These are phyloP conservation scores for Tubosaeta sp. DNA, from an alignment of 768 basidiomycete genomes.

Conservation along the genomic window DNA sequence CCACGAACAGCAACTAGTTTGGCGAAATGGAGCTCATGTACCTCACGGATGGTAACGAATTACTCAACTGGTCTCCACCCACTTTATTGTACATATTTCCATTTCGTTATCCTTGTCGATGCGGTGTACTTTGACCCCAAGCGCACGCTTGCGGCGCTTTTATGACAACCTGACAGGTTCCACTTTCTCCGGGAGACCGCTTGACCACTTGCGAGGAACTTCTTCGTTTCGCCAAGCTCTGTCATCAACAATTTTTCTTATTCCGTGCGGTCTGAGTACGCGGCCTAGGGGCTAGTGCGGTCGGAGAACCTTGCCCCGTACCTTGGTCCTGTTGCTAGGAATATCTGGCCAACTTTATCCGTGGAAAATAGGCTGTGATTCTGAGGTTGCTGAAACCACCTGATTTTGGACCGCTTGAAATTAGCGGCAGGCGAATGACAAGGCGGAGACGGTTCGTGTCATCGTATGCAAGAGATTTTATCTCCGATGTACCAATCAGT, in stretches of 20 bases:
- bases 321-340: neutral
- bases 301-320: neutral
- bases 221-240: constrained; percentile 10
- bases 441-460: too few relatives aligned
- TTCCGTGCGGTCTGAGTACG: neutral
- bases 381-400: neutral
- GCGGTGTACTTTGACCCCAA: neutral
- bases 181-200: neutral
- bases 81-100: constrained; percentile 7
- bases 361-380: neutral
- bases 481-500: neutral
- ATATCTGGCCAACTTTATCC: neutral
- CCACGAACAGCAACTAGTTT: constrained; percentile 10
- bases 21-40: constrained; percentile 28
- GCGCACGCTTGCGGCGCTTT: neutral
- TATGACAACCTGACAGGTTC: neutral
- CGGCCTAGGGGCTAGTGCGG: neutral
- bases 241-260: neutral
- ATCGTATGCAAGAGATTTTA: too few relatives aligned
- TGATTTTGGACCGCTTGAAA: neutral
- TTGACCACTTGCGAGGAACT: neutral
- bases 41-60: constrained; percentile 22
- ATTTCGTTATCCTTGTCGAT: neutral
- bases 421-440: neutral
- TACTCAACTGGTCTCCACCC: constrained; percentile 18